Conservation (phyloP, 192 early-diverging fungal genomes). For the Obelidium mucronatum region DNA sequence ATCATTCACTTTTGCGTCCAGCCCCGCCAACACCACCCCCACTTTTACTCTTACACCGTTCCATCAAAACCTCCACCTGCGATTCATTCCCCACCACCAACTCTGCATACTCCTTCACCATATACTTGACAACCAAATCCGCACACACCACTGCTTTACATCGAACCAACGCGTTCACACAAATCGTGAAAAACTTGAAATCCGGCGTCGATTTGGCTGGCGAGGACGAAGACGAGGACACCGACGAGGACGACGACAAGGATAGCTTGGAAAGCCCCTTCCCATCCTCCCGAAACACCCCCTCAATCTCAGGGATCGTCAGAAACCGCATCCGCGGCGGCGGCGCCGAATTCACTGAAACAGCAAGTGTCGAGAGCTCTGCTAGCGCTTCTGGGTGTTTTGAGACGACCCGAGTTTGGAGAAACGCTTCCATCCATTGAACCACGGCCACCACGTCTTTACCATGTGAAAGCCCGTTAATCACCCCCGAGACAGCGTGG, state of each 20-base stretch:
- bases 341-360: background rate
- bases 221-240: too few species aligned
- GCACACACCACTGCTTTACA: background rate
- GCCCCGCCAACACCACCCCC: background rate
- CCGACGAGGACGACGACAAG: too few species aligned
- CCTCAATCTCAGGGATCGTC: too few species aligned
- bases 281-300: too few species aligned
- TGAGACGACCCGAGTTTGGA: too few species aligned
- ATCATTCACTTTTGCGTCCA: background rate
- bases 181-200: slow-evolving; percentile 6
- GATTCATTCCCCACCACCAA: background rate
- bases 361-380: background rate
- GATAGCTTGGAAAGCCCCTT: too few species aligned
- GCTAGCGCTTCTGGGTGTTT: background rate
- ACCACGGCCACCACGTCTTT: background rate
- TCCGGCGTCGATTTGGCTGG: background rate
- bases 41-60: background rate
- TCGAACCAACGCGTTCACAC: background rate
- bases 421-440: slow-evolving; percentile 1
- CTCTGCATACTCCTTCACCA: background rate
- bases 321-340: too few species aligned
- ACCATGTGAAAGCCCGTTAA: background rate
- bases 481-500: slow-evolving; percentile 4
- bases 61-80: background rate
- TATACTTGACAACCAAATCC: background rate